phyloP scores from a whole-genome alignment of 2,329 filamentous ascomycete species.

The Endothia cerciana region DNA sequence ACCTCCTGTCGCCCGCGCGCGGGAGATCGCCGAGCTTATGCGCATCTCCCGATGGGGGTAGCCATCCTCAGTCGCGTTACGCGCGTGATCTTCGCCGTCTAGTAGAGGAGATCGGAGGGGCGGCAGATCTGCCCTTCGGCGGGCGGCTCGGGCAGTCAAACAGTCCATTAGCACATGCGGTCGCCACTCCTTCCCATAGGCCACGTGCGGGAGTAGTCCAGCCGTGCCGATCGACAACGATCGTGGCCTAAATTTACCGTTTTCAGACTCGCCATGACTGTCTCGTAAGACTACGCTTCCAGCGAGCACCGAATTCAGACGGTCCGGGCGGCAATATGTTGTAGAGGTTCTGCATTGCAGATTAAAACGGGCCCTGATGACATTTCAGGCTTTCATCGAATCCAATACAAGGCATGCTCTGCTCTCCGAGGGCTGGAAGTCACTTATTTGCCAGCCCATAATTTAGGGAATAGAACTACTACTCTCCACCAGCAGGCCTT shows the following conservation, averaged over 20 bases:
- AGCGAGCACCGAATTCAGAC: too few species aligned
- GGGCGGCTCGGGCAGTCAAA: neutral
- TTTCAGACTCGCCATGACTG: neutral
- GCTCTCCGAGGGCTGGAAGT: too few species aligned
- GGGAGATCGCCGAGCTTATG: constrained; percentile 20
- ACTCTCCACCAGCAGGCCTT: too few species aligned
- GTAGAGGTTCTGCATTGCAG: too few species aligned
- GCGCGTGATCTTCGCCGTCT: neutral
- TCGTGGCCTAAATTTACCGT: neutral
- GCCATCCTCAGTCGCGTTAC: neutral
- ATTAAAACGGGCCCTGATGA: too few species aligned
- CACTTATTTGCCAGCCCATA: too few species aligned
- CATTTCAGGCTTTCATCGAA: too few species aligned
- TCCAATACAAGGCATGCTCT: too few species aligned
- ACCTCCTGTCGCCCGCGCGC: neutral
- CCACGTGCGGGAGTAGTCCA: neutral
- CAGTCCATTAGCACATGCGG: neutral
- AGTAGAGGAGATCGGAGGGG: neutral
- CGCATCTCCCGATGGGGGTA: neutral
- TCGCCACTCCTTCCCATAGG: neutral
- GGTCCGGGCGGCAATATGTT: too few species aligned
- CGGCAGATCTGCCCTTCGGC: neutral
- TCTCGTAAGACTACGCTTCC: too few species aligned
- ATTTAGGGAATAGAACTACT: too few species aligned
- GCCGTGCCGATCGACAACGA: neutral